These are phyloP conservation scores for Dendrostoma leiphaemia DNA, from an alignment of 2,329 filamentous ascomycete genomes.

Conservation along the genomic window DNA sequence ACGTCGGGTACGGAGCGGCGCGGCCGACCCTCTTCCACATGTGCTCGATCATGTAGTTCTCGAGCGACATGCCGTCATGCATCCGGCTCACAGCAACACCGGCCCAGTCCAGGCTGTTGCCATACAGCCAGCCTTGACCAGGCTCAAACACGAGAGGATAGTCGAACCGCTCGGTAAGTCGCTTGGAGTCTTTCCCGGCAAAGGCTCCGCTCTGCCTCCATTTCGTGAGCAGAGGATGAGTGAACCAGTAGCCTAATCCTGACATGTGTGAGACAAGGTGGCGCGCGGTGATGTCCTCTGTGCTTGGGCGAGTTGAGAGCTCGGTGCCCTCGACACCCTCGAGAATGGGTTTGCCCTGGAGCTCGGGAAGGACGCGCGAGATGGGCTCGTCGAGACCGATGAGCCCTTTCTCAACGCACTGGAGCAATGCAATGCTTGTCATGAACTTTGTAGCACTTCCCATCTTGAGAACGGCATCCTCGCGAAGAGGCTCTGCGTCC, in stretches of 20 bases:
- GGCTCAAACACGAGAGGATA: slow-evolving; percentile 51
- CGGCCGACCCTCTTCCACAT: slow-evolving; percentile 3
- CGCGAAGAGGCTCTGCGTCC: not conserved
- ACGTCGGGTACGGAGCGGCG: not conserved
- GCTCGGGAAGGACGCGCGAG: not conserved
- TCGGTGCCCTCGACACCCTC: not conserved
- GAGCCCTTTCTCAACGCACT: not conserved
- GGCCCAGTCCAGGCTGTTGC: slow-evolving; percentile 49
- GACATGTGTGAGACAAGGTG: slow-evolving; percentile 52
- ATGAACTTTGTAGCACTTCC: slow-evolving; percentile 2
- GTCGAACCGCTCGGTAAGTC: slow-evolving; percentile 40
- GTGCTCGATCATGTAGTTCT: slow-evolving; percentile 3
- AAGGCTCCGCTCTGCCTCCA: slow-evolving; percentile 35
- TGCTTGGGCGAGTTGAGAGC: not conserved
- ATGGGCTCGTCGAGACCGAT: slow-evolving; percentile 3
- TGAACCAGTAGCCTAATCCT: slow-evolving; percentile 44
- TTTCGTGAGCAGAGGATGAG: slow-evolving; percentile 32
- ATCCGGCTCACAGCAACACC: slow-evolving; percentile 40
- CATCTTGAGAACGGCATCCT: not conserved
- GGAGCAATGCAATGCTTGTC: not conserved
- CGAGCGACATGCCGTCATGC: not conserved
- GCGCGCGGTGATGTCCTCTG: slow-evolving; percentile 43
- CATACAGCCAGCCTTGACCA: slow-evolving; percentile 49
- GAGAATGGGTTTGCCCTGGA: not conserved
- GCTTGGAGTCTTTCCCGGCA: slow-evolving; percentile 20